Base-by-base conservation (phyloP, 768 basidiomycete genomes). In the Lentinula sp. region DNA sequence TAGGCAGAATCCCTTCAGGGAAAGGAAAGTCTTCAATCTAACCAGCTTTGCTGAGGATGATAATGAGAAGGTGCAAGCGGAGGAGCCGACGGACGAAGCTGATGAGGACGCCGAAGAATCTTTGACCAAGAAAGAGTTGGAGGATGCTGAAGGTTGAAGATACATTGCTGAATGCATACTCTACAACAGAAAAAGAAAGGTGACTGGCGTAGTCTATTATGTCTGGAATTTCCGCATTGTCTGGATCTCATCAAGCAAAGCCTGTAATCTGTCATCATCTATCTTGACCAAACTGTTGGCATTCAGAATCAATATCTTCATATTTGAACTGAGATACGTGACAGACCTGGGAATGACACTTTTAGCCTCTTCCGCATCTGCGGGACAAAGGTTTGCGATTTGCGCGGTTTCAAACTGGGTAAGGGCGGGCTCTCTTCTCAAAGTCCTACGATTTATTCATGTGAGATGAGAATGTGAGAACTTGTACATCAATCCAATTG, bases 321-420 rank as follows among this genome's bases (percentile, higher is more conserved):
- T 23, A 56, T 21, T 35, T 13, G 15, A 40, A 39, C 39, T 4
- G 54, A 37, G 52, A 15, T 23, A 23, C 21, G 9, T 9, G 40
- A 66, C 76, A 18, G 57, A 89, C 93, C 93, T 95, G 6, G 94
- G 94, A 37, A 96, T 78, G 57, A 94, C 82, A 67, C 93, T 93
- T 77, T 94, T 95, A 31, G 93, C 89, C 72, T 96, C 95, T 65
- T 96, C 94, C 4, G 91, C 83, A 61, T 87, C 86, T 43, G 86
- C 90, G 13, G 94, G 94, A 68, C 91, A 93, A 59, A 96, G 73
- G 67, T 96, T 96, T 15, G 92, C 92, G 57, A 96, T 90, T 70
- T 96, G 94, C 2, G 93, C 93, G 4, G 90, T 90, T 76, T 96
- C 94, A 65, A 95, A 95, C 67, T 91, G 91, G 2, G 92, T 92